Evolutionary conservation across 768 basidiomycete genomes (phyloP).

Genomic region (Russula dissimulans): DNA sequence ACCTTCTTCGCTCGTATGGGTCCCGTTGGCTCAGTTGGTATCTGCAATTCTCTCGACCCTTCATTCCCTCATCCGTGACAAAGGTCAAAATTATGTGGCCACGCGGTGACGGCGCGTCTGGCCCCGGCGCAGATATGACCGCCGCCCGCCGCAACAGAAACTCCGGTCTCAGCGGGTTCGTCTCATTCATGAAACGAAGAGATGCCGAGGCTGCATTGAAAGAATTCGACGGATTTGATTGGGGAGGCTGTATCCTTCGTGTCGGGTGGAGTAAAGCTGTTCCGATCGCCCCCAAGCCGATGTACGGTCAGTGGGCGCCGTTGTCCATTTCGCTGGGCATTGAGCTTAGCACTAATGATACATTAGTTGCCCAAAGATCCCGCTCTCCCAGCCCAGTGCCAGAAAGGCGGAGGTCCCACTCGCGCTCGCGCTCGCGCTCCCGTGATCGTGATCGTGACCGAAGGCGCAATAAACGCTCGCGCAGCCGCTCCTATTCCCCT

Average conservation of each 20-base stretch:
- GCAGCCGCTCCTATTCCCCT: constrained; percentile 33
- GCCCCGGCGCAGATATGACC: constrained; percentile 72
- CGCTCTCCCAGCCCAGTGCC: constrained; percentile 28
- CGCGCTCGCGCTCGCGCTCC: constrained; percentile 20
- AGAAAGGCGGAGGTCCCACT: constrained; percentile 28
- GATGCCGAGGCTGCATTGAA: constrained; percentile 86
- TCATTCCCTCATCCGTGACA: not conserved
- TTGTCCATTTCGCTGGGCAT: not conserved
- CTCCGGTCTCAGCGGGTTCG: constrained; percentile 86
- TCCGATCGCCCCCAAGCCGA: constrained; percentile 65
- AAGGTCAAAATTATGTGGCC: constrained; percentile 99
- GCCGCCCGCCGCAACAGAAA: constrained; percentile 59
- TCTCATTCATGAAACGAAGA: constrained; percentile 89
- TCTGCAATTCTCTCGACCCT: not conserved
- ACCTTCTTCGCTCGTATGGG: constrained; percentile 86
- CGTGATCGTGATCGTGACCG: constrained; percentile 25
- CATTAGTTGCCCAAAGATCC: constrained; percentile 14
- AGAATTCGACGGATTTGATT: constrained; percentile 88
- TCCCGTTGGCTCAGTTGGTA: constrained; percentile 80
- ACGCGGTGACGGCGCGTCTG: constrained; percentile 59
- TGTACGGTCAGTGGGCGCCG: constrained; percentile 54
- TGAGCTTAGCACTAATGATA: not conserved
- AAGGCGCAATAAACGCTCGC: constrained; percentile 28
- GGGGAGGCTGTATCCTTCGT: constrained; percentile 81
- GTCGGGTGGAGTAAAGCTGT: constrained; percentile 99